Evolutionary conservation across 2,329 filamentous ascomycete species (phyloP), one percentile per base, ranked within the genome.

Genomic region (Aspergillus hiratsukae): DNA sequence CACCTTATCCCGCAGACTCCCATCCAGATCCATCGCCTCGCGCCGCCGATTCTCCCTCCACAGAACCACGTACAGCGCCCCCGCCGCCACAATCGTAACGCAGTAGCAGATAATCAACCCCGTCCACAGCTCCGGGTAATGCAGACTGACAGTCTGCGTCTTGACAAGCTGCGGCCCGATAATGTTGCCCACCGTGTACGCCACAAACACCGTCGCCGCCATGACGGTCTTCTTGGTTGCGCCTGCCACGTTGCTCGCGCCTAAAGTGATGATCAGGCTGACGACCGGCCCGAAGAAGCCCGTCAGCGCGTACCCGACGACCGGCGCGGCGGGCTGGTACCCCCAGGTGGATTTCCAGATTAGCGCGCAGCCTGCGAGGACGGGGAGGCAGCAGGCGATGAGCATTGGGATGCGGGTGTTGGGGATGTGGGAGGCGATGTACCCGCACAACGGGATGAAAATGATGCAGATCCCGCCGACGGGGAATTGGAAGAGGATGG

Each of bases 221-320:
- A 88, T 90, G 64, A 88, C 86, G 60, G 85, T 88, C 77, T 91
- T 91, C 75, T 91, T 91, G 0, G 88, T 91, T 25, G 88, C 82
- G 0, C 89, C 88, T 0, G 88, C 87, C 0, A 91, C 87, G 61
- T 91, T 91, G 10, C 83, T 82, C 78, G 83, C 83, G 0, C 81
- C 82, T 2, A 84, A 66, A 0, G 77, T 78, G 45, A 85, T 83
- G 2, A 81, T 80, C n/a, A 83, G 75, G 46, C 83, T 86, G 0
- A 89, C 87, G 0, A 89, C 87, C 0, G 83, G 85, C 0, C 87
- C 87, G 61, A 90, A 91, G 61, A 87, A 88, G 0, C 88, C 88
- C 1, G 87, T 87, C 37, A 91, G 80, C 0, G 85, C 84, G 68
- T 90, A 91, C 0, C 88, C 88, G 0, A 84, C 81, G 0, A 91